These are phyloP conservation scores for Luzula sylvatica DNA, from an alignment of 176 grass and related monocot genomes.

Conservation along the genomic window DNA sequence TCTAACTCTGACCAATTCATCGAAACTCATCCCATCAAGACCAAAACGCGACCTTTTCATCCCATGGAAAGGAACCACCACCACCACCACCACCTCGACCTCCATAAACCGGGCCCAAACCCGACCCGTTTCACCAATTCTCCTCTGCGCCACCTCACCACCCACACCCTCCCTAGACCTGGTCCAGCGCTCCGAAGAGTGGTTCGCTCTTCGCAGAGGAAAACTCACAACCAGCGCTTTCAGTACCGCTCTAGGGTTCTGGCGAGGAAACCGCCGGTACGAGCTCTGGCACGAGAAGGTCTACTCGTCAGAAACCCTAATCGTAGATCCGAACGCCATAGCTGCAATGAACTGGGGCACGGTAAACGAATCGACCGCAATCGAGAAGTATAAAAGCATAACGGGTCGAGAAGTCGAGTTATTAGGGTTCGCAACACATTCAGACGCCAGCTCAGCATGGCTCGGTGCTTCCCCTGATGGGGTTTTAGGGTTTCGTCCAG, in stretches of 20 bases:
- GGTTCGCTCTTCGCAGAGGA: conserved; percentile 94
- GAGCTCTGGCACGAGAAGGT: conserved; percentile 95
- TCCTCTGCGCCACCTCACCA: conserved; percentile 24
- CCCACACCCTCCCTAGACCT: conserved; percentile 44
- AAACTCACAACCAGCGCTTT: conserved; percentile 97
- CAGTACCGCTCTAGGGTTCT: conserved; percentile 89
- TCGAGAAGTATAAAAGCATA: conserved; percentile 76
- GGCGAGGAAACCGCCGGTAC: conserved; percentile 54
- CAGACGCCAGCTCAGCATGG: conserved; percentile 61
- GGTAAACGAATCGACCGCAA: conserved; percentile 50
- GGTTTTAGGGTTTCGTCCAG: conserved; percentile 54
- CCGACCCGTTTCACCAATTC: conserved; percentile 27
- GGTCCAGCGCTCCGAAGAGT: conserved; percentile 80
- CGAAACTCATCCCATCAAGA: conserved; percentile 35
- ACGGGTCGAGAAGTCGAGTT: conserved; percentile 52
- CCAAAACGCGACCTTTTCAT: conserved; percentile 64
- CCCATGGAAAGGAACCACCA: conserved; percentile 49
- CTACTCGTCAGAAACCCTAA: conserved; percentile 41
- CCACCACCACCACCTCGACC: conserved; percentile 24
- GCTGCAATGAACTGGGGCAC: conserved; percentile 96
- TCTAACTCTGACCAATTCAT: conserved; percentile 11
- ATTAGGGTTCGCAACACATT: conserved; percentile 73
- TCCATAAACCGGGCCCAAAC: conserved; percentile 30
- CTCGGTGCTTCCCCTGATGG: conserved; percentile 95
- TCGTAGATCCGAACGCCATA: conserved; percentile 35